Base-by-base conservation (phyloP, 2,329 filamentous ascomycete genomes). In the Chaetomium strumarium region DNA sequence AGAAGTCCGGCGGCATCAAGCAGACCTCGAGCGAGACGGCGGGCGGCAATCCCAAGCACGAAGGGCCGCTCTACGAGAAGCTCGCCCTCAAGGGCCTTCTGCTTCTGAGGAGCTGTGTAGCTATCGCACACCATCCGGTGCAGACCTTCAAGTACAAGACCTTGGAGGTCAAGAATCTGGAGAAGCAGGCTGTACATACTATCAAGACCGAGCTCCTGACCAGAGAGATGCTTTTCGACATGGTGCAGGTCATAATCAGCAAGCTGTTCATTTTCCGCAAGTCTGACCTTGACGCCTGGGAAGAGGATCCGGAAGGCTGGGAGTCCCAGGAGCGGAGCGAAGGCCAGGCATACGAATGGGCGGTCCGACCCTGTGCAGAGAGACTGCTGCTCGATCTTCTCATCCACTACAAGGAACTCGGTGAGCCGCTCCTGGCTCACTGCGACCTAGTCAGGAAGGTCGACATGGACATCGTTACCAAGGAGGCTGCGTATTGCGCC, bases 291-390 rank as follows among this genome's bases (percentile, higher is more conserved):
- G 84, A 90, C 56, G 86, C 90, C 53, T 99, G 93, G 93, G 86
- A 95, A 65, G 86, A 95, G 64, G 90, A 96, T 53, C 90, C 92
- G 0, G 90, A 99, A 67, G 90, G 95, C 49, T 99, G 93, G 91
- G 92, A 96, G 68, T 85, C 88, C 58, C 84, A 86, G 62, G 90
- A 96, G 72, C 90, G 95, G 63, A 87, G 85, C 55, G 82, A 88
- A 54, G 84, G 87, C 34, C 88, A 90, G 60, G 88, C 87, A 1
- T 97, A 88, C 79, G 90, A 97, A 64, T 96, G 91, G 73, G 88
- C 92, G 53, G 85, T 97, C 49, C 84, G 92, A 31, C 89, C 91
- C 2, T 97, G 92, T 66, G 86, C 93, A 0, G 93, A 99, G 69
- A 95, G 91, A 68, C 77, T 99, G 13, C 96, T 97, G 69, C 77